Base-by-base conservation (phyloP, 495 filamentous ascomycete species). In the Penicillium alfredii region DNA sequence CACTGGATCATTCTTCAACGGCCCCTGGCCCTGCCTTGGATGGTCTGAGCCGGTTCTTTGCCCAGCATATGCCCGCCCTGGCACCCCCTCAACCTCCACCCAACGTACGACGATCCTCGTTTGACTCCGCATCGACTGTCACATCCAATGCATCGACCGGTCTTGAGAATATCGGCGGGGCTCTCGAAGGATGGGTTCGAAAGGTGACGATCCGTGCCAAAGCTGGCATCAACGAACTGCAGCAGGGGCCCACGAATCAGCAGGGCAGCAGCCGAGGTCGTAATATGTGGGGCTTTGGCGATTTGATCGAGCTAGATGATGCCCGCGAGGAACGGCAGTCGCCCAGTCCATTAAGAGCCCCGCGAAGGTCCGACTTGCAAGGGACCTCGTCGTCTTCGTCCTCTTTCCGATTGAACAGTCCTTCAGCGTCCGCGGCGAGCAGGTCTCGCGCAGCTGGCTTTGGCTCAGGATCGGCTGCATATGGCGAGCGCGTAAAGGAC, bases 221-320 rank as follows among this genome's bases (percentile, higher is more conserved):
- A 30, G 45, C 54, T 11, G 55, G 60, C 10, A 43, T 71, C 39
- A 61, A 47, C 33, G 67, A 71, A 14, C 44, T 69, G 27, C 66
- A 69, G 30, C 63, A 63, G 43, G 46, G 48, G 8, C 38, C 53
- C 5, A 29, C 53, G 2, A 48, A 16, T 36, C 64, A 64, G 4
- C 60, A 55, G 54, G 34, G 45, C 42, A 37, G 44, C 30, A 31
- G 44, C 35, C 42, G 61, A 47, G 47, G 64, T 40, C 60, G 60
- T 13, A 51, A 46, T 7, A 51, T 58, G 24, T 57, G 58, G 30
- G 70, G 69, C 8, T 38, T 62, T 6, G 78, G 79, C 0, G 90
- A 96, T 61, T 57, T 95, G 35, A 96, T 97, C 50, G 90, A 97
- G 61, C 63, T 97, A 35, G 73, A 78, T 22, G 82, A 89, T 54